phyloP scores from a whole-genome alignment of 2,329 filamentous ascomycete species.

The Neonectria ditissima region DNA sequence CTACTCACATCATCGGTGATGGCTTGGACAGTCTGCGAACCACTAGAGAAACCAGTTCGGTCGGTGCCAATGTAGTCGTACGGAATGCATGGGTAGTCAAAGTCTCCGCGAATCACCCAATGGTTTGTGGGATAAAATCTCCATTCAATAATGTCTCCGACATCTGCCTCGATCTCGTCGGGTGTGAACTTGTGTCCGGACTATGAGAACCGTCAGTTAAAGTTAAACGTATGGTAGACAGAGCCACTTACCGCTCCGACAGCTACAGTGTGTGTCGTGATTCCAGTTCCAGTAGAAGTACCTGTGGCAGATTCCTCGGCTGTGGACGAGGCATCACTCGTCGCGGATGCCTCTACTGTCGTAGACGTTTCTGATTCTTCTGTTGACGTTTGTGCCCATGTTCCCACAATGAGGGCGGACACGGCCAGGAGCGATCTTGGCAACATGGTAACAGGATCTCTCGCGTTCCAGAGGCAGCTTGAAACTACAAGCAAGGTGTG shows the following conservation, averaged over 20 bases:
- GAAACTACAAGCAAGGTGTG: slow-evolving; percentile 25
- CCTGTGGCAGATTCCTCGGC: slow-evolving; percentile 28
- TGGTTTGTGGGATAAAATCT: slow-evolving; percentile 73
- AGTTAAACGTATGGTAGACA: not conserved
- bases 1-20: slow-evolving; percentile 58
- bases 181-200: slow-evolving; percentile 50
- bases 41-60: slow-evolving; percentile 66
- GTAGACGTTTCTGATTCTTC: not conserved
- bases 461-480: slow-evolving; percentile 24
- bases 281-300: slow-evolving; percentile 32
- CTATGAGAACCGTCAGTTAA: slow-evolving; percentile 26
- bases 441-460: slow-evolving; percentile 34
- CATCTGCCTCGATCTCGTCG: slow-evolving; percentile 45
- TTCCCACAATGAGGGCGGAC: slow-evolving; percentile 26
- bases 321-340: slow-evolving; percentile 32
- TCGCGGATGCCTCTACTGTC: slow-evolving; percentile 2
- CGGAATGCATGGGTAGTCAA: slow-evolving; percentile 71
- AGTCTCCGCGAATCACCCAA: slow-evolving; percentile 72
- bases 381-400: slow-evolving; percentile 34
- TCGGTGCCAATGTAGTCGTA: slow-evolving; percentile 65
- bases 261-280: slow-evolving; percentile 41
- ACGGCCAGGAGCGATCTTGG: slow-evolving; percentile 34
- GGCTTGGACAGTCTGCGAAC: slow-evolving; percentile 58
- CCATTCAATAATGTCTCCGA: slow-evolving; percentile 67
- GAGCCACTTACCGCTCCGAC: slow-evolving; percentile 42